Evolutionary conservation across 2,329 filamentous ascomycete genomes (phyloP).

Genomic region (Periconia sp.): DNA sequence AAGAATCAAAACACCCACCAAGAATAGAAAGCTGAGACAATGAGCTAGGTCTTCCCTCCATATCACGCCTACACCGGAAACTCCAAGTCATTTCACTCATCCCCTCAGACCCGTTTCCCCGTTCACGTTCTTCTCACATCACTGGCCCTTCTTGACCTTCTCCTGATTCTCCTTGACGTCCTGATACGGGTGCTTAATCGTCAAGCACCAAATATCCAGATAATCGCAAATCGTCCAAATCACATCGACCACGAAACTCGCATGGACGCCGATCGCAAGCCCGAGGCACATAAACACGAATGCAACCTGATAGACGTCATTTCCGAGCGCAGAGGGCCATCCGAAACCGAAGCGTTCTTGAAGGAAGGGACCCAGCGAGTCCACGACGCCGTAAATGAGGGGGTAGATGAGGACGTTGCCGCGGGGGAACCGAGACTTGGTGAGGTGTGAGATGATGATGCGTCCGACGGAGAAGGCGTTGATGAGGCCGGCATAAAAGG

Average conservation of each 20-base stretch:
- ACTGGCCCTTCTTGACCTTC: slow-evolving; percentile 28
- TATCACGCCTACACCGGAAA: too few relatives aligned
- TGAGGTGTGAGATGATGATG: slow-evolving; percentile 93
- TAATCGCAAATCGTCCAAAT: slow-evolving; percentile 98
- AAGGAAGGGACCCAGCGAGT: slow-evolving; percentile 74
- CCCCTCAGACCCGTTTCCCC: too few relatives aligned
- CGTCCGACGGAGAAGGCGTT: slow-evolving; percentile 95
- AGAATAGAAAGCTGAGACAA: too few relatives aligned
- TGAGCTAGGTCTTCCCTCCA: too few relatives aligned
- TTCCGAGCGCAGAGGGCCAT: slow-evolving; percentile 46
- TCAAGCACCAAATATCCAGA: slow-evolving; percentile 96
- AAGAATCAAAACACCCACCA: too few relatives aligned
- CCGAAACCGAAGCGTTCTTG: slow-evolving; percentile 51
- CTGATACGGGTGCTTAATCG: slow-evolving; percentile 80
- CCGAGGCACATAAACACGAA: slow-evolving; percentile 90
- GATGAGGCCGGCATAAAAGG: slow-evolving; percentile 82
- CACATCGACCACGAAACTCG: slow-evolving; percentile 94
- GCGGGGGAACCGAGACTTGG: slow-evolving; percentile 85
- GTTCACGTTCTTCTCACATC: background rate
- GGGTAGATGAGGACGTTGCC: slow-evolving; percentile 82
- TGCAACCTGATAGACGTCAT: slow-evolving; percentile 82
- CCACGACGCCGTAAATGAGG: slow-evolving; percentile 74
- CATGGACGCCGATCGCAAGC: slow-evolving; percentile 85
- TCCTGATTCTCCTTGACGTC: slow-evolving; percentile 40
- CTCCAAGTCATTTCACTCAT: too few relatives aligned